phyloP scores from a whole-genome alignment of 1,284 basidiomycete species.

The Ustilago vetiveriae region DNA sequence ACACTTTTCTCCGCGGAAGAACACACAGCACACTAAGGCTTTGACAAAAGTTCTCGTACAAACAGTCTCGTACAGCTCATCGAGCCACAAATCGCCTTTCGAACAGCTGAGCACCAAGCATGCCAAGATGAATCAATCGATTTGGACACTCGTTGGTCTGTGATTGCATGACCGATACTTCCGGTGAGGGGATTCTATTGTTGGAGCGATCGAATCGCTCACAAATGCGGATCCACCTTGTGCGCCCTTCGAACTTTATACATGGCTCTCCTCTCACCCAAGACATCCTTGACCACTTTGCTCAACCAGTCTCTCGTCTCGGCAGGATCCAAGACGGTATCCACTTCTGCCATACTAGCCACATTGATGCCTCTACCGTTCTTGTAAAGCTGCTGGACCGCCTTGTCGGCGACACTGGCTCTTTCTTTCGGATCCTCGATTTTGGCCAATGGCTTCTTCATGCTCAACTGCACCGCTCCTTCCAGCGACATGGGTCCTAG shows the following conservation, averaged over 20 bases:
- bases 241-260: slow-evolving; percentile 9
- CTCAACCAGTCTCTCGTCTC: slow-evolving; percentile 48
- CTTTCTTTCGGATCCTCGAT: slow-evolving; percentile 30
- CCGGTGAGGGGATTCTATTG: too few relatives aligned
- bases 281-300: slow-evolving; percentile 9
- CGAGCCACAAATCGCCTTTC: not conserved
- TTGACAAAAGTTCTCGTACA: too few relatives aligned
- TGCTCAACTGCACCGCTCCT: slow-evolving; percentile 45
- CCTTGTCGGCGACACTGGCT: slow-evolving; percentile 11
- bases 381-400: slow-evolving; percentile 42
- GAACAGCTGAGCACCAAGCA: too few relatives aligned
- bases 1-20: too few relatives aligned
- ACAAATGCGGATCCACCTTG: slow-evolving; percentile 11
- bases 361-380: slow-evolving; percentile 42
- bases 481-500: slow-evolving; percentile 50
- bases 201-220: too few relatives aligned
- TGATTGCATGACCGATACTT: too few relatives aligned
- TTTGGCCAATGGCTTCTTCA: slow-evolving; percentile 45
- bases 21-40: too few relatives aligned
- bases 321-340: slow-evolving; percentile 52
- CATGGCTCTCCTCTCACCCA: slow-evolving; percentile 19
- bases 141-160: too few relatives aligned
- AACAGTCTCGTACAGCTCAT: not conserved
- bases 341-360: slow-evolving; percentile 47
- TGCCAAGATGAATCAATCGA: too few relatives aligned